Percentiles rank a stretch among this genome's conserved stretches.
Evolutionary conservation across 2,329 filamentous ascomycete species (phyloP).

Genomic region (Magnaporthales sp.): DNA sequence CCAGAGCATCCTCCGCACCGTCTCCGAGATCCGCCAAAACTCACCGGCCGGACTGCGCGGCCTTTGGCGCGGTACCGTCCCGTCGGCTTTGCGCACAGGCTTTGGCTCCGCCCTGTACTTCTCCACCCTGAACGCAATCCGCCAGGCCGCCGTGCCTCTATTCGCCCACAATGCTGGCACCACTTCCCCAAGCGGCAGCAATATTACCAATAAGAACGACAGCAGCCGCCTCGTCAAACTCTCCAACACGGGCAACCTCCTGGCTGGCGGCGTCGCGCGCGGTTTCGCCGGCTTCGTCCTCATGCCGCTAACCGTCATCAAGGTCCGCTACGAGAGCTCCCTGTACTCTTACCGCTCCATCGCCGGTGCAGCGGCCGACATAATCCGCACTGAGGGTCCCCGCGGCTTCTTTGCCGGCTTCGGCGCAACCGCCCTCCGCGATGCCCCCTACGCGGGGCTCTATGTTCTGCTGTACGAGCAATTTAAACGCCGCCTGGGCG

Average conservation of each 20-base stretch:
- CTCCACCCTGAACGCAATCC: constrained; percentile 73
- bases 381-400: constrained; percentile 62
- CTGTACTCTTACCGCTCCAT: constrained; percentile 79
- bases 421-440: constrained; percentile 83
- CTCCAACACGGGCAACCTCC: constrained; percentile 74
- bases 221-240: constrained; percentile 76
- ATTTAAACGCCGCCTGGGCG: constrained; percentile 55
- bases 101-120: constrained; percentile 94
- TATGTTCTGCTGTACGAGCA: constrained; percentile 94
- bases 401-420: constrained; percentile 90
- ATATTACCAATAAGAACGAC: constrained; percentile 14
- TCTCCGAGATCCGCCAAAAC: constrained; percentile 55
- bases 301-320: constrained; percentile 94
- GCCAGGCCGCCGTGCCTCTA: constrained; percentile 49
- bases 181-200: neutral
- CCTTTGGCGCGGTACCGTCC: constrained; percentile 88
- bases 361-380: constrained; percentile 62
- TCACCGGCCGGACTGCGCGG: constrained; percentile 26
- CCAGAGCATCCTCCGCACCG: constrained; percentile 57
- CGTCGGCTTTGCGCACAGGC: constrained; percentile 87
- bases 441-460: constrained; percentile 92
- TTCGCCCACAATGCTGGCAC: constrained; percentile 15
- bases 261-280: constrained; percentile 75
- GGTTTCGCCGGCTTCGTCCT: constrained; percentile 82
- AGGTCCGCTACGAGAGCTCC: constrained; percentile 89